A percentile compares a stretch with the other conserved stretches of the same genome.
These are phyloP conservation scores for Arabidopsis suecica DNA, from an alignment of 345 rosid species.

Conservation along the genomic window DNA sequence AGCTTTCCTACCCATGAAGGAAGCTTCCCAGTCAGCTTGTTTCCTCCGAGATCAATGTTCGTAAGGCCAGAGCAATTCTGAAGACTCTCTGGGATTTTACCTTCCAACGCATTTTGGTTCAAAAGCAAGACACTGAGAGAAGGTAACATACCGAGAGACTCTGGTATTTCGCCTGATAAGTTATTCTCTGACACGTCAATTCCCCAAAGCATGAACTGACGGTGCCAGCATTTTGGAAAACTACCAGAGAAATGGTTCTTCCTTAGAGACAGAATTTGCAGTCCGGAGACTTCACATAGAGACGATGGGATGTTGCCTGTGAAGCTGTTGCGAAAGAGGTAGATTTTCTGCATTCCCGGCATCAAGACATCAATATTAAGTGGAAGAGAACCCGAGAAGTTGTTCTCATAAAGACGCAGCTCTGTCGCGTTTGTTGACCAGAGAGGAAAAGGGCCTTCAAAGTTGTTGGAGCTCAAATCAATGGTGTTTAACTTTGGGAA, in stretches of 20 bases:
- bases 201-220: slow-evolving; percentile 49
- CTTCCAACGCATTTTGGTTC: slow-evolving; percentile 52
- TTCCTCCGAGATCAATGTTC: slow-evolving; percentile 59
- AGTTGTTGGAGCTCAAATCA: slow-evolving; percentile 55
- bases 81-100: slow-evolving; percentile 56
- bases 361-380: slow-evolving; percentile 46
- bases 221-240: slow-evolving; percentile 55
- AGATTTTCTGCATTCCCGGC: slow-evolving; percentile 52
- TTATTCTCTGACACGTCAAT: slow-evolving; percentile 56
- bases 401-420: slow-evolving; percentile 51
- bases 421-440: slow-evolving; percentile 58
- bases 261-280: slow-evolving; percentile 52
- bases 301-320: slow-evolving; percentile 50
- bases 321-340: slow-evolving; percentile 52
- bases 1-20: slow-evolving; percentile 52
- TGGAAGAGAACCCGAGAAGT: slow-evolving; percentile 58
- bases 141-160: slow-evolving; percentile 49
- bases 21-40: slow-evolving; percentile 50
- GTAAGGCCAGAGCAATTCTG: slow-evolving; percentile 56
- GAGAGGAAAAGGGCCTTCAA: slow-evolving; percentile 58
- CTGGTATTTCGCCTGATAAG: slow-evolving; percentile 54
- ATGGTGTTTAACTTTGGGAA: slow-evolving; percentile 47
- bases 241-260: slow-evolving; percentile 51
- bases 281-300: slow-evolving; percentile 47
- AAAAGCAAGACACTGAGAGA: slow-evolving; percentile 54